phyloP scores from a whole-genome alignment of 2,329 filamentous ascomycete genomes.

The Verticillium nubilum region DNA sequence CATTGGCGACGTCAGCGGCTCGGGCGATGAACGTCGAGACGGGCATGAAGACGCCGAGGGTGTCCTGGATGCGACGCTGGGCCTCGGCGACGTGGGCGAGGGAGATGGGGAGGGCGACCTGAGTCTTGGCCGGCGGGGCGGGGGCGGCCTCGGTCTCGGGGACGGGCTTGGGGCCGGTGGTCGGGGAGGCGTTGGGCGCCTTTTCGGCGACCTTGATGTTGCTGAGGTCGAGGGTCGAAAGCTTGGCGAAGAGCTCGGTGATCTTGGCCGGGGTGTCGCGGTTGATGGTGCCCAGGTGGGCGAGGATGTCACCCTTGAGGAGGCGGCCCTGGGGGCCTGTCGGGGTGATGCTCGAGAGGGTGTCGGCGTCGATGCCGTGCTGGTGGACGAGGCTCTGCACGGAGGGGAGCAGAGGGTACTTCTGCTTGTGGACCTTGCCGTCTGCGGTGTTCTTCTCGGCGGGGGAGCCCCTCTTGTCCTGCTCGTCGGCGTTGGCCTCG shows the following conservation, averaged over 20 bases:
- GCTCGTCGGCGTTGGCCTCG: conserved; percentile 7
- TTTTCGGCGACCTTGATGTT: conserved; percentile 79
- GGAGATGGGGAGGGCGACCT: conserved; percentile 71
- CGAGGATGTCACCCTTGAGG: conserved; percentile 92
- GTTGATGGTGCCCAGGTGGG: conserved; percentile 76
- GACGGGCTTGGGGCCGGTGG: conserved; percentile 23
- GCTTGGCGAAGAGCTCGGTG: conserved; percentile 66
- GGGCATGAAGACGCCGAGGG: conserved; percentile 74
- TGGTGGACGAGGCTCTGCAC: conserved; percentile 76
- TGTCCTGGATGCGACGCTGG: conserved; percentile 73
- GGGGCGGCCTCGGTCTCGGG: conserved; percentile 24
- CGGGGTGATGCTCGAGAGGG: conserved; percentile 75
- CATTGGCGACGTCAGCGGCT: conserved; percentile 82
- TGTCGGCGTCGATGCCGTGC: conserved; percentile 69
- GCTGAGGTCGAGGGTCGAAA: conserved; percentile 83
- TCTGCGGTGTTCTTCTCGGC: conserved; percentile 28
- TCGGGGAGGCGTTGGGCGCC: conserved; percentile 32
- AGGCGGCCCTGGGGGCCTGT: conserved; percentile 84
- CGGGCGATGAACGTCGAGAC: conserved; percentile 82
- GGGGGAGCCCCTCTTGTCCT: conserved; percentile 4
- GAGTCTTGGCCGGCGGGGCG: conserved; percentile 39
- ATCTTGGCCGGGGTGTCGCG: conserved; percentile 65
- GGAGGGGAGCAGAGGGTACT: conserved; percentile 73
- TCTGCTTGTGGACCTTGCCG: conserved; percentile 55
- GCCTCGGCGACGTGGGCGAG: conserved; percentile 72